Conservation (phyloP, 108 stramenopile genomes). For the Cyclotella choctawhatcheeana region DNA sequence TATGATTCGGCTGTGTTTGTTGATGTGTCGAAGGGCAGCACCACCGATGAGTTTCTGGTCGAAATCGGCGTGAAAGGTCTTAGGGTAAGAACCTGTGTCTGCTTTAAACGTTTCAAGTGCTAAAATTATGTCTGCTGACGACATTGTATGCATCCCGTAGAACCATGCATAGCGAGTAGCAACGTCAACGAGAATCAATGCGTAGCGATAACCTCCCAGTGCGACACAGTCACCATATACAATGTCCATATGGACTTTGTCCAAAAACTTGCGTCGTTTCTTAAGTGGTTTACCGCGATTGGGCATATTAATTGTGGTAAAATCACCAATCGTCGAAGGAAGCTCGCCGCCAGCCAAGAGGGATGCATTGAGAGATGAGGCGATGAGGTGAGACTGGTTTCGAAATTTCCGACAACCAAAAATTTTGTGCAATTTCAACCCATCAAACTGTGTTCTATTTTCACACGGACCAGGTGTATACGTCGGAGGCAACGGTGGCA, state of each 20-base stretch:
- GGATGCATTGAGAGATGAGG: neutral
- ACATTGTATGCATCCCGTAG: constrained; percentile 4
- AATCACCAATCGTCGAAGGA: neutral
- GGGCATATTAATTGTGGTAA: neutral
- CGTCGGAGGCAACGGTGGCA: neutral
- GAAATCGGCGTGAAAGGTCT: constrained; percentile 22
- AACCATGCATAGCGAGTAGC: neutral
- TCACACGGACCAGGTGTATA: neutral
- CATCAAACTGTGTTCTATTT: neutral
- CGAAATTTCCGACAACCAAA: neutral
- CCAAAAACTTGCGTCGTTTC: neutral
- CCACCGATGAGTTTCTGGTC: constrained; percentile 26
- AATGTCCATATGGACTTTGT: constrained; percentile 20
- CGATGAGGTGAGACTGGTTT: neutral
- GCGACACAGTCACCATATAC: constrained; percentile 11
- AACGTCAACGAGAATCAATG: neutral
- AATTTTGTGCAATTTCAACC: neutral
- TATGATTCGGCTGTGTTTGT: neutral
- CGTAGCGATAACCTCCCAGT: constrained; percentile 7
- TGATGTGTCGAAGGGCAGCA: constrained; percentile 3
- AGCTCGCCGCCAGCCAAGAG: neutral
- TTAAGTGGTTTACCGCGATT: neutral
- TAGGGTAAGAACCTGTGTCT: neutral
- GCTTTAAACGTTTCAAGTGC: constrained; percentile 1
- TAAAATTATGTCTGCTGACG: neutral